Conservation (phyloP, 495 filamentous ascomycete species). For the Evernia prunastri region DNA sequence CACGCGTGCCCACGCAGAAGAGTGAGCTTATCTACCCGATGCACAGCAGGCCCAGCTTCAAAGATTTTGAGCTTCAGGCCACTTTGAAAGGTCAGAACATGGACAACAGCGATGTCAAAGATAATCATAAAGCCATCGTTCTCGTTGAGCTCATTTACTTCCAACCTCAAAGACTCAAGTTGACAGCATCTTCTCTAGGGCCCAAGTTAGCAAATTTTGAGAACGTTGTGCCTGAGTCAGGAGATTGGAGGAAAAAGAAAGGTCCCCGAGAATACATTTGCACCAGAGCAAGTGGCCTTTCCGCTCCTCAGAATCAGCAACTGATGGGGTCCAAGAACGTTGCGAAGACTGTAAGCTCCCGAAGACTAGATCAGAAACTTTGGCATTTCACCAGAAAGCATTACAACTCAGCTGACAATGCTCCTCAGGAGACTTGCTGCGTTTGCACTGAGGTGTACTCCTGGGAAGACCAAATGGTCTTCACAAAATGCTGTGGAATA, state of each 20-base stretch:
- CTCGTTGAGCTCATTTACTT: too few species aligned
- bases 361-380: too few species aligned
- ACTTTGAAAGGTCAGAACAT: too few species aligned
- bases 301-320: neutral
- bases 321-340: neutral
- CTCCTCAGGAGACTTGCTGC: neutral
- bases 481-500: neutral
- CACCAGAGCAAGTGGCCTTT: neutral
- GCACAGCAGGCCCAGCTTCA: neutral
- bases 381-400: too few species aligned
- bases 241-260: neutral
- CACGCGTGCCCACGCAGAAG: neutral
- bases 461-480: neutral
- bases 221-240: too few species aligned
- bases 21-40: neutral
- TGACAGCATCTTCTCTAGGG: too few species aligned
- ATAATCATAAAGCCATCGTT: too few species aligned
- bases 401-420: neutral
- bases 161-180: too few species aligned
- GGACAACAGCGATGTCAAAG: too few species aligned
- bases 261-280: neutral
- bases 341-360: neutral
- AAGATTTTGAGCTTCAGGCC: neutral
- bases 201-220: too few species aligned
- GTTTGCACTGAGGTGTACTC: neutral